phyloP scores from a whole-genome alignment of 2,329 filamentous ascomycete genomes.

The Fusarium sp. region DNA sequence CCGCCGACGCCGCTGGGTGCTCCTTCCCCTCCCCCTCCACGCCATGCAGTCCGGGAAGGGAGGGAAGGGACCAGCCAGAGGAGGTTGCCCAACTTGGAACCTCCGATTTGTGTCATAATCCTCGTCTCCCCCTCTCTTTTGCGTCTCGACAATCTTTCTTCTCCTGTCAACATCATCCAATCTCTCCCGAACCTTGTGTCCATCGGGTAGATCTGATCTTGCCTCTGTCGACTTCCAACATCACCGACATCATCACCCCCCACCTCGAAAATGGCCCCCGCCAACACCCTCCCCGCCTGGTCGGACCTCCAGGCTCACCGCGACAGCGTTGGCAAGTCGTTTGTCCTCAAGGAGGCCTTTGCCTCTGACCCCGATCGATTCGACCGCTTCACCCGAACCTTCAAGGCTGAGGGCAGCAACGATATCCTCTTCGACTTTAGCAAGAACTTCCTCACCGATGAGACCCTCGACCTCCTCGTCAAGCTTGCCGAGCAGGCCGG shows the following conservation, averaged over 20 bases:
- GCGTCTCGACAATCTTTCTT: not conserved
- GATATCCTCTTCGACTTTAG: constrained; percentile 98
- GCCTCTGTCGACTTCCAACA: constrained; percentile 6
- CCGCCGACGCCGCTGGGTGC: constrained; percentile 20
- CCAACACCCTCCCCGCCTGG: constrained; percentile 89
- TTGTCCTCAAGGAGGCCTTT: constrained; percentile 94
- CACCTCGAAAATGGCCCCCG: constrained; percentile 74
- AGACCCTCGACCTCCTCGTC: constrained; percentile 87
- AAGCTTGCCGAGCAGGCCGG: constrained; percentile 93
- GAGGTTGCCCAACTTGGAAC: constrained; percentile 9
- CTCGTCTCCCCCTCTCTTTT: constrained; percentile 30
- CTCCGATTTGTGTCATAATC: constrained; percentile 13
- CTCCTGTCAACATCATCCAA: not conserved
- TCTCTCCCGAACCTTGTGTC: not conserved
- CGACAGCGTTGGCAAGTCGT: constrained; percentile 85
- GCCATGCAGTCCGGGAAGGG: constrained; percentile 20
- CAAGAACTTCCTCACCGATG: constrained; percentile 97
- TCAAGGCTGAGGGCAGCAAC: constrained; percentile 83
- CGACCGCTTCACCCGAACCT: constrained; percentile 88
- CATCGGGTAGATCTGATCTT: constrained; percentile 10
- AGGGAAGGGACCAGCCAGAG: constrained; percentile 18
- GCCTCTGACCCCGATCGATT: constrained; percentile 89
- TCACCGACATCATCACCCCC: constrained; percentile 8
- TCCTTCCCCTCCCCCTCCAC: constrained; percentile 6
- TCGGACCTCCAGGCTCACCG: constrained; percentile 91